Evolutionary conservation across 768 basidiomycete genomes (phyloP), one percentile per base, ranked within the genome.

Genomic region (Sporobolomyces pararoseus): DNA sequence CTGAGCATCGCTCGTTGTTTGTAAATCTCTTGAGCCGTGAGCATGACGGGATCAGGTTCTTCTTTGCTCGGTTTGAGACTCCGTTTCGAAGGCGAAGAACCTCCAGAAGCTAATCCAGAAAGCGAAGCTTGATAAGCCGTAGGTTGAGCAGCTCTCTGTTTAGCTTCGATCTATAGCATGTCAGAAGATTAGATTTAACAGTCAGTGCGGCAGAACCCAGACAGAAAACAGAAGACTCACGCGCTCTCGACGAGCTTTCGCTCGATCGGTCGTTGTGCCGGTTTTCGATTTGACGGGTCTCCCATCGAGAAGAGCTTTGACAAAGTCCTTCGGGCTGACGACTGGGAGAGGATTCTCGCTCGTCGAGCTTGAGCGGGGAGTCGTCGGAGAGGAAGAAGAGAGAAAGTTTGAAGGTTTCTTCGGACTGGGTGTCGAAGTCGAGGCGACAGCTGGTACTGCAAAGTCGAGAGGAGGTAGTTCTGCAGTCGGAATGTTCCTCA

Each of bases 1-100:
- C 63, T 65, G 12, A 75, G 50, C 68, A 72, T 70, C 12, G 67
- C 67, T 25, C 72, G 66, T 35, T 66, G 74, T 51, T 72, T 60
- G 57, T 37, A 54, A 29, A 61, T 29, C 37, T 68, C 70, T 65
- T 63, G 34, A 34, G 53, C 53, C 17, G 51, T 47, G n/a, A 25
- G 13, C 50, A 44, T 25, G 7, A 29, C 57, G 2, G 53, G 29
- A 32, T 49, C 51, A 3, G 57, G 34, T 1, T 51, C 57, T 14
- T 23, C 62, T 31, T 46, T 63, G 51, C 47, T 54, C 4, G 51
- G 63, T 44, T 70, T 70, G 23, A 75, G 65, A 14, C 64, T 66
- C 9, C 71, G 72, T 37, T 69, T 66, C 31, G 62, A 53, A 12
- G 71, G 63, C 19, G 73, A 68, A 4, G 63, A 44, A 14, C 62